These are phyloP conservation scores for Rhizoctonia solani DNA, from an alignment of 1,284 basidiomycete species.

Conservation along the genomic window DNA sequence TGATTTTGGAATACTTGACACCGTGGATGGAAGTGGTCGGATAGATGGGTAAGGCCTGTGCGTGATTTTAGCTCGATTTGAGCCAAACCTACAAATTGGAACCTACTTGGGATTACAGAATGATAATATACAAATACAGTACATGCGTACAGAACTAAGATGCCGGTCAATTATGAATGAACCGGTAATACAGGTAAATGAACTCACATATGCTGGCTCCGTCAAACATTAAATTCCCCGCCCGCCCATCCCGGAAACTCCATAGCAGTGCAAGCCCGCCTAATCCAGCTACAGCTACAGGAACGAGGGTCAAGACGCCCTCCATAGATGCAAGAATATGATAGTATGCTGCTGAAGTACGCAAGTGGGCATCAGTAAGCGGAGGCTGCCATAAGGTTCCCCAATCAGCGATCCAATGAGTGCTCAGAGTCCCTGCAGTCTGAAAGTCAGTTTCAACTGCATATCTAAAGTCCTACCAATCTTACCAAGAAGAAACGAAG, in stretches of 20 bases:
- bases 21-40: constrained; percentile 39
- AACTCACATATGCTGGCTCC: constrained; percentile 78
- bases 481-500: constrained; percentile 78
- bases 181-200: constrained; percentile 15
- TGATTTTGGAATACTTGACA: constrained; percentile 44
- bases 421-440: constrained; percentile 70
- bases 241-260: constrained; percentile 73
- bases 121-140: constrained; percentile 69
- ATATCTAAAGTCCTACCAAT: constrained; percentile 27
- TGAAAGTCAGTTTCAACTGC: background rate
- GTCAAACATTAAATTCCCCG: constrained; percentile 84
- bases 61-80: constrained; percentile 39
- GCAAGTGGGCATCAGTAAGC: constrained; percentile 73
- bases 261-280: constrained; percentile 70
- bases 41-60: constrained; percentile 12
- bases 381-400: constrained; percentile 82
- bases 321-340: constrained; percentile 71
- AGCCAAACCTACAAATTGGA: constrained; percentile 51
- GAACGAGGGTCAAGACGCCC: constrained; percentile 56
- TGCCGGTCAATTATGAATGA: constrained; percentile 18
- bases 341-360: constrained; percentile 78
- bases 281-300: constrained; percentile 57
- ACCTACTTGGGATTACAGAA: constrained; percentile 74
- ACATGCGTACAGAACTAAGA: constrained; percentile 69
- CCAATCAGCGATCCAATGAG: constrained; percentile 85